Evolutionary conservation across 2,329 filamentous ascomycete genomes (phyloP), one percentile per base, ranked within the genome.

Genomic region (Pseudocercospora fijiensis): DNA sequence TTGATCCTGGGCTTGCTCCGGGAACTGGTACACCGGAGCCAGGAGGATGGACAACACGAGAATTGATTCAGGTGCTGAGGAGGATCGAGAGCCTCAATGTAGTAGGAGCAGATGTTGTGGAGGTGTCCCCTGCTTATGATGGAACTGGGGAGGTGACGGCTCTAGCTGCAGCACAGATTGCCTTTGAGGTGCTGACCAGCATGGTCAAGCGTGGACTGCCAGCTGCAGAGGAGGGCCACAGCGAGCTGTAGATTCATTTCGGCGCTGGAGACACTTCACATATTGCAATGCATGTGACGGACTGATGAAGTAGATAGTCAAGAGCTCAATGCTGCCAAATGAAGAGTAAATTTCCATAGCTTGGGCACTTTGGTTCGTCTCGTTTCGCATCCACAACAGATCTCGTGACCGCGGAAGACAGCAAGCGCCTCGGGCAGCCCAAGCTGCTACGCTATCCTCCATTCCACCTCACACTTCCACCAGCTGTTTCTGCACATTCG

Each of bases 11-110:
- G 30, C 79, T 87, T 57, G 86, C 86, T 1, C 91, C 91, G 0
- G 71, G 70, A n/a, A 73, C 73, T 41, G 93, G 92, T 0, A 96
- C 92, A 0, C 92, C 92, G 0, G 92, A 96, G 80, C 90, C 92
- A 0, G 92, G 93, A 62, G 92, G 92, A 41, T 96, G 92, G 92
- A 95, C 91, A 5, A 96, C 90, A 20, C 83, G 92, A 58, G 93
- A 96, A 80, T 81, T 96, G 70, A 94, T 96, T 67, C 83, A 90
- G 11, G 91, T 96, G 63, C 78, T 96, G 74, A 82, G 92, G 30
- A 92, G 91, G 0, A 85, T 96, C 47, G 92, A 96, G 79, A 85
- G 82, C 0, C 76, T 96, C 75, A 96, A 96, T 74, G 79, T 96
- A 16, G 3, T 53, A 26, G 93, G 92, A 1, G 93, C 92, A 0